Base-by-base conservation (phyloP, 805 yeast genomes). In the Candida takata region DNA sequence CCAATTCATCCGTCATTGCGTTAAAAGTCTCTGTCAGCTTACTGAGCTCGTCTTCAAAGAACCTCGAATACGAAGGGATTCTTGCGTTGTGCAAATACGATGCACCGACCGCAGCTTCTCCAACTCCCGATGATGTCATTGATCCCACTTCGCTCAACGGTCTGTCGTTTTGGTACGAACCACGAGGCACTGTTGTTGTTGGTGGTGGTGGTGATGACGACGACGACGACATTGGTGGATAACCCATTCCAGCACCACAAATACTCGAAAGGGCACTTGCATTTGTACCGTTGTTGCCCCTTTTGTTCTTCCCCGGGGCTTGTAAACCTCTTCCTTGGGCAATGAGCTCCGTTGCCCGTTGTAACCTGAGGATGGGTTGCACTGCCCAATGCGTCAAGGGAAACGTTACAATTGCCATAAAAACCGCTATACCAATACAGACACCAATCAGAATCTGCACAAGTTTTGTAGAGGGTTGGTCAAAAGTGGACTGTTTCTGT, bases 21-120 rank as follows among this genome's bases (percentile, higher is more conserved):
- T 88, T 87, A 59, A 88, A 90, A 0, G 95, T 90, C 25, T 80
- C 88, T 0, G 95, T 79, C 21, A 90, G 64, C 49, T 87, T 95
- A 0, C 90, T 81, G 30, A 90, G 67, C 59, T 90, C 98, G 63
- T 92, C 97, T 29, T 74, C 67, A 51, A 83, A 74, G 19, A 79
- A 47, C 30, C 78, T 62, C 55, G 75, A 45, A 29, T 61, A 45
- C 50, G 60, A 62, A 0, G 79, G 76, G 3, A 72, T 65, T 35
- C 66, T 54, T 3, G 66, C 67, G 33, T 56, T 55, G 15, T 55
- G 54, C 24, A 64, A 42, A 27, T 61, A 62, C 2, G 68, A 55
- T 9, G 25, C 28, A 10, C 42, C 37, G n/a, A 33, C 13, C 3
- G 25, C 17, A 17, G 36, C 18, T 10, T 21, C 29, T 9, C 26